Conservation (phyloP, 345 rosid genomes). For the Eucalyptus lansdowneana region DNA sequence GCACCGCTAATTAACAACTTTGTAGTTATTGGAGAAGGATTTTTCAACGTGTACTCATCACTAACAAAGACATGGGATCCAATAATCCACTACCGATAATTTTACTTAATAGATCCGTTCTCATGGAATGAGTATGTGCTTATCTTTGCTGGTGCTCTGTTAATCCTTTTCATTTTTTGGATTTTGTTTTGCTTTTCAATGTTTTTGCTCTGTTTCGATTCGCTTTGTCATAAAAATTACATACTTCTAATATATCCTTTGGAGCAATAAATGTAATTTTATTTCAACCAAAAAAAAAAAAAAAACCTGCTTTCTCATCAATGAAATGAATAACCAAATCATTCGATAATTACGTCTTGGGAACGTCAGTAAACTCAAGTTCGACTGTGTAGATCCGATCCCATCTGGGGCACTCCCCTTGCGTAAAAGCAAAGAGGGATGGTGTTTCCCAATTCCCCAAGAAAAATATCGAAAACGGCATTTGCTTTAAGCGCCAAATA, state of each 20-base stretch:
- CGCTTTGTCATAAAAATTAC: too few species aligned
- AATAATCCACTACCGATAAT: accelerated
- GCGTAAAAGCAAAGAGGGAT: neutral
- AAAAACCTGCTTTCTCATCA: neutral
- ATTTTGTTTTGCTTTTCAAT: accelerated
- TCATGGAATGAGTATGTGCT: accelerated
- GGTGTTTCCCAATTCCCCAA: neutral
- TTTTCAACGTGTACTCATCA: accelerated
- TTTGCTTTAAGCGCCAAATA: neutral
- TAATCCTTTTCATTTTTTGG: accelerated
- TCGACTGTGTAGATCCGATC: neutral
- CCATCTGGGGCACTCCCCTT: neutral
- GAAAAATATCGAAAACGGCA: neutral
- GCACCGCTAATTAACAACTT: accelerated
- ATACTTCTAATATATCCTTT: accelerated
- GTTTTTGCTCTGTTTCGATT: accelerated
- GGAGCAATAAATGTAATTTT: too few species aligned
- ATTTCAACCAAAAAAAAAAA: too few species aligned
- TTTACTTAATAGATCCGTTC: too few species aligned
- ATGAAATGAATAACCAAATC: neutral
- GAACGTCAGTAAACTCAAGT: neutral
- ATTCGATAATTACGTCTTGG: neutral
- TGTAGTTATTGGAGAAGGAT: too few species aligned
- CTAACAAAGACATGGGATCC: too few species aligned
- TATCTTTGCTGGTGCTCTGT: accelerated